phyloP scores from a whole-genome alignment of 225 moss, liverwort and hornwort species.

The Antitrichia curtipendula region DNA sequence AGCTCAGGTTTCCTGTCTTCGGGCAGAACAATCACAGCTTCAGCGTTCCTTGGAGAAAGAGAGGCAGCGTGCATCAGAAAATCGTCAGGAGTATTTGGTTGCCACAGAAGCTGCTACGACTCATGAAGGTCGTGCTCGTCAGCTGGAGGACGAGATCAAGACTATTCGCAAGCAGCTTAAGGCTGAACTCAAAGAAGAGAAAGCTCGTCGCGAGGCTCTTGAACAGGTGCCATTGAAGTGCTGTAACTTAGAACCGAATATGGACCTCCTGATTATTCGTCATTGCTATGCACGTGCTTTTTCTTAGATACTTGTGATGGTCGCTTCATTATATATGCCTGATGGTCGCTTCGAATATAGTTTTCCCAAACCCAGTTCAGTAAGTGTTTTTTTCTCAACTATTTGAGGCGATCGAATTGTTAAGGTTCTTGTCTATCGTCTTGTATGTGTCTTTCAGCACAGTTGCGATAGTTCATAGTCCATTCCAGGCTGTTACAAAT shows the following conservation, averaged over 20 bases:
- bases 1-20: constrained; percentile 84
- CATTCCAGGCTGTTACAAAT: not conserved
- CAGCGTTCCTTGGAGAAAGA: constrained; percentile 93
- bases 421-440: not conserved
- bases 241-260: not conserved
- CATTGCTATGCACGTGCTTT: not conserved
- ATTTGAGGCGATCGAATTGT: not conserved
- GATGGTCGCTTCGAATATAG: not conserved
- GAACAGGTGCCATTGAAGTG: constrained; percentile 59
- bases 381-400: not conserved
- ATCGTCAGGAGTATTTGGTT: constrained; percentile 85
- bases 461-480: not conserved
- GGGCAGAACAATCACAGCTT: constrained; percentile 86
- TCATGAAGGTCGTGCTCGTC: constrained; percentile 78
- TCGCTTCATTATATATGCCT: not conserved
- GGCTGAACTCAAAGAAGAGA: constrained; percentile 75
- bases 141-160: constrained; percentile 82
- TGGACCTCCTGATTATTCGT: not conserved
- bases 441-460: not conserved
- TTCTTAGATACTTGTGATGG: not conserved
- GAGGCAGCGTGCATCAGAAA: constrained; percentile 88
- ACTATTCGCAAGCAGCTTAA: constrained; percentile 49
- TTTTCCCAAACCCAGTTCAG: not conserved
- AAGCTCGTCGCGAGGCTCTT: constrained; percentile 70
- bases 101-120: constrained; percentile 71